phyloP scores from a whole-genome alignment of 371 early-diverging fungal genomes.

The Actinomucor elegans region DNA sequence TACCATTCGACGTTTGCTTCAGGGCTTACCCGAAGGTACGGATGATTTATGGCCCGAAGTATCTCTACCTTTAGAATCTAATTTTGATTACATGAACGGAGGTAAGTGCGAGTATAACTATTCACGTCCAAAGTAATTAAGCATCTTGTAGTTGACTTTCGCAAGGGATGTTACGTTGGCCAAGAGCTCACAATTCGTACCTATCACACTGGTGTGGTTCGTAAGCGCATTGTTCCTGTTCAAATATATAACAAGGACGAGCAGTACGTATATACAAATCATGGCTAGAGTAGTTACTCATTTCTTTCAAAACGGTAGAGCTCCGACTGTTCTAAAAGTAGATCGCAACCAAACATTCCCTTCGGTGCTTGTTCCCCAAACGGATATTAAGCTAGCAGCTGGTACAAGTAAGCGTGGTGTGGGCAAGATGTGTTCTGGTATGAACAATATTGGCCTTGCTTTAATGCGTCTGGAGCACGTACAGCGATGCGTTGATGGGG shows the following conservation, averaged over 20 bases:
- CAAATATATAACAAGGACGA: conserved; percentile 50
- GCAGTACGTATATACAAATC: no score
- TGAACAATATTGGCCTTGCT: conserved; percentile 84
- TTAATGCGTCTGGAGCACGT: conserved; percentile 83
- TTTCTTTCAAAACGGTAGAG: no score
- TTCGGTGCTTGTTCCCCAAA: conserved; percentile 42
- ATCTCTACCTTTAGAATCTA: conserved; percentile 87
- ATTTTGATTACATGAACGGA: conserved; percentile 90
- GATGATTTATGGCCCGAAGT: conserved; percentile 74
- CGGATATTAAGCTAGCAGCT: conserved; percentile 45
- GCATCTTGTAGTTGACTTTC: conserved; percentile 76
- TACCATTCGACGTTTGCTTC: conserved; percentile 73
- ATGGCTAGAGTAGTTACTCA: no score
- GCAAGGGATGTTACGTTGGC: conserved; percentile 97
- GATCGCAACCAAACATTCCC: conserved; percentile 24
- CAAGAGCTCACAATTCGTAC: conserved; percentile 97
- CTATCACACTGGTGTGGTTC: conserved; percentile 91
- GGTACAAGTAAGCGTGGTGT: conserved; percentile 43
- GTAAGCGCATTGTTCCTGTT: conserved; percentile 91
- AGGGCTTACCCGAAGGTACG: conserved; percentile 89
- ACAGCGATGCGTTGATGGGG: conserved; percentile 17
- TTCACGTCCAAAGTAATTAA: background rate
- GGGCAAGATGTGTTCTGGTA: conserved; percentile 67
- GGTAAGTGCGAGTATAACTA: no score
- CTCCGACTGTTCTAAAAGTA: conserved; percentile 36